These are phyloP conservation scores for Clathrus columnatus DNA, from an alignment of 768 basidiomycete species.

Conservation along the genomic window DNA sequence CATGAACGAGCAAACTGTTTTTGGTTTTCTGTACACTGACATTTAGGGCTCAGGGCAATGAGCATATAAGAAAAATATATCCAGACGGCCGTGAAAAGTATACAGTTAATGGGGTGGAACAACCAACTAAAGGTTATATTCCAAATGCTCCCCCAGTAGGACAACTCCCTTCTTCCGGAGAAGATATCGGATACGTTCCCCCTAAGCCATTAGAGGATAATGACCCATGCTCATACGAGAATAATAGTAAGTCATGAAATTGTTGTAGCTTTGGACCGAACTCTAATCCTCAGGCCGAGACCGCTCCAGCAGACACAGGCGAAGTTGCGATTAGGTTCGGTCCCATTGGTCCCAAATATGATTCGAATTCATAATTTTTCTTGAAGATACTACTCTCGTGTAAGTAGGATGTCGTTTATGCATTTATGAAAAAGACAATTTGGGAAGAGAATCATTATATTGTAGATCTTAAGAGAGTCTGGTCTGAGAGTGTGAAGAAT, in stretches of 20 bases:
- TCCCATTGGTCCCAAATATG: too few relatives aligned
- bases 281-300: not conserved
- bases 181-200: not conserved
- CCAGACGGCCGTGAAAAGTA: slow-evolving; percentile 59
- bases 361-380: too few relatives aligned
- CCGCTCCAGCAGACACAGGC: not conserved
- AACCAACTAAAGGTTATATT: slow-evolving; percentile 14
- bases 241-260: not conserved
- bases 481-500: too few relatives aligned
- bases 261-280: not conserved
- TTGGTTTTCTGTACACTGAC: slow-evolving; percentile 13
- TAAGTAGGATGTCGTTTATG: too few relatives aligned
- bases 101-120: slow-evolving; percentile 60
- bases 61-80: slow-evolving; percentile 56
- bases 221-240: not conserved
- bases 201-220: not conserved
- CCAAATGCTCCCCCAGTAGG: not conserved
- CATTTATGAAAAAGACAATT: too few relatives aligned
- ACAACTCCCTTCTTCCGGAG: slow-evolving; percentile 8
- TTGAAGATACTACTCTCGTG: too few relatives aligned
- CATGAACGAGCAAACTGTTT: not conserved
- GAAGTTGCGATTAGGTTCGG: not conserved
- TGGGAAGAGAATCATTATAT: too few relatives aligned
- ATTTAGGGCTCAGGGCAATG: slow-evolving; percentile 54
- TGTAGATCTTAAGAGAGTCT: too few relatives aligned